Percentiles rank a stretch among this genome's conserved stretches.
Conservation (phyloP, 2,329 filamentous ascomycete genomes). For the Trichoderma guizhouense region DNA sequence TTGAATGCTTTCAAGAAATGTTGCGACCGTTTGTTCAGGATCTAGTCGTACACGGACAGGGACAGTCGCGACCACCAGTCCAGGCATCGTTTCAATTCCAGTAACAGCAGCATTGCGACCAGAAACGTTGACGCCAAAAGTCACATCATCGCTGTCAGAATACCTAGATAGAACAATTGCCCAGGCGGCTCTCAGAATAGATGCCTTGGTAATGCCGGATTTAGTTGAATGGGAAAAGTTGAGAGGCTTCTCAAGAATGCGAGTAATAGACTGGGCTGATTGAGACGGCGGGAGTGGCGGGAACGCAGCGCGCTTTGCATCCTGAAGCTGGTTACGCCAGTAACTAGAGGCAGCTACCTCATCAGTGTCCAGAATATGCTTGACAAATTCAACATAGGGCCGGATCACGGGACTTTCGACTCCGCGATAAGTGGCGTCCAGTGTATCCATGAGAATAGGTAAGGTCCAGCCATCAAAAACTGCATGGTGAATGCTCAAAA, state of each 20-base stretch:
- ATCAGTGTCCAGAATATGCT: slow-evolving; percentile 2
- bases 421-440: slow-evolving; percentile 3
- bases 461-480: slow-evolving; percentile 26
- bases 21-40: slow-evolving; percentile 7
- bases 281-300: neutral
- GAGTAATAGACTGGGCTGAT: neutral
- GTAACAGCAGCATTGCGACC: slow-evolving; percentile 28
- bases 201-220: slow-evolving; percentile 20
- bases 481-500: slow-evolving; percentile 22
- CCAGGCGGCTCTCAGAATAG: slow-evolving; percentile 26
- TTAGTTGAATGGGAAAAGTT: neutral
- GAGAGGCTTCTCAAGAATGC: slow-evolving; percentile 4
- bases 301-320: slow-evolving; percentile 13
- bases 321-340: slow-evolving; percentile 2
- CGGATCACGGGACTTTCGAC: neutral
- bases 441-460: neutral
- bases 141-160: slow-evolving; percentile 22
- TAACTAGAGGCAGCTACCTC: neutral
- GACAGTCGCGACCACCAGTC: slow-evolving; percentile 31
- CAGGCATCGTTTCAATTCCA: slow-evolving; percentile 27
- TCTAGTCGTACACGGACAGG: slow-evolving; percentile 26
- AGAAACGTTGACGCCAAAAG: slow-evolving; percentile 28
- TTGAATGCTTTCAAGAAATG: slow-evolving; percentile 21
- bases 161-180: slow-evolving; percentile 24
- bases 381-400: slow-evolving; percentile 20